A percentile compares a stretch with the other conserved stretches of the same genome.
Conservation (phyloP, 768 basidiomycete species). For the Serendipita sp. region DNA sequence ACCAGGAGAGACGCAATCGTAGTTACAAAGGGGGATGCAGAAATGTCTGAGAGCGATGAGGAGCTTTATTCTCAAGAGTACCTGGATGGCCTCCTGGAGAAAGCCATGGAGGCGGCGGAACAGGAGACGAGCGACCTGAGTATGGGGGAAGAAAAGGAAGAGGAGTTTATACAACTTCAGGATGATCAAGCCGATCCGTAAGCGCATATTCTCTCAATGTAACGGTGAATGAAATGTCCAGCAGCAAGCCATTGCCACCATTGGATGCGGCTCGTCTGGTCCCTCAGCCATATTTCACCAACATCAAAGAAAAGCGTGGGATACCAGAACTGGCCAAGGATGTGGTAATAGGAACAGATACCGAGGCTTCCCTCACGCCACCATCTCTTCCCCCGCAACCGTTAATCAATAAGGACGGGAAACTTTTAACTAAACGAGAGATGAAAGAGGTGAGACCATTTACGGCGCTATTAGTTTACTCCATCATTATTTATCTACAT, state of each 20-base stretch:
- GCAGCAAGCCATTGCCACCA: conserved; percentile 38
- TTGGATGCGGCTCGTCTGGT: conserved; percentile 46
- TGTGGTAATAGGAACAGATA: conserved; percentile 41
- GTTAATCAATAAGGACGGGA: conserved; percentile 43
- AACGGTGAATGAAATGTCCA: conserved; percentile 7
- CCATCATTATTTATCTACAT: background rate
- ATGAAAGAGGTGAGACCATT: conserved; percentile 42
- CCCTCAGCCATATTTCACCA: conserved; percentile 47
- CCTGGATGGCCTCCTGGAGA: conserved; percentile 45
- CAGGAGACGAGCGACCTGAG: conserved; percentile 14
- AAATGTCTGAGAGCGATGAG: conserved; percentile 19
- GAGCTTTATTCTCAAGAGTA: conserved; percentile 39
- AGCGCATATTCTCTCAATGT: background rate
- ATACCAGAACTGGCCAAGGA: conserved; percentile 38
- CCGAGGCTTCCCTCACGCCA: conserved; percentile 36
- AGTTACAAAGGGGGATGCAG: background rate
- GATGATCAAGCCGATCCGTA: conserved; percentile 20
- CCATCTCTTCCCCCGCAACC: conserved; percentile 48
- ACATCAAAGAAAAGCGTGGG: conserved; percentile 29
- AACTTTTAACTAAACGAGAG: conserved; percentile 55
- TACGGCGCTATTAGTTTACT: background rate
- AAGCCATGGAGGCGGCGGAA: conserved; percentile 39
- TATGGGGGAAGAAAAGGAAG: conserved; percentile 14
- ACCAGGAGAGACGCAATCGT: background rate
- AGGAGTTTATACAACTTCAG: conserved; percentile 20